Evolutionary conservation across 768 basidiomycete genomes (phyloP).

Genomic region (Cystoderma amianthinum): DNA sequence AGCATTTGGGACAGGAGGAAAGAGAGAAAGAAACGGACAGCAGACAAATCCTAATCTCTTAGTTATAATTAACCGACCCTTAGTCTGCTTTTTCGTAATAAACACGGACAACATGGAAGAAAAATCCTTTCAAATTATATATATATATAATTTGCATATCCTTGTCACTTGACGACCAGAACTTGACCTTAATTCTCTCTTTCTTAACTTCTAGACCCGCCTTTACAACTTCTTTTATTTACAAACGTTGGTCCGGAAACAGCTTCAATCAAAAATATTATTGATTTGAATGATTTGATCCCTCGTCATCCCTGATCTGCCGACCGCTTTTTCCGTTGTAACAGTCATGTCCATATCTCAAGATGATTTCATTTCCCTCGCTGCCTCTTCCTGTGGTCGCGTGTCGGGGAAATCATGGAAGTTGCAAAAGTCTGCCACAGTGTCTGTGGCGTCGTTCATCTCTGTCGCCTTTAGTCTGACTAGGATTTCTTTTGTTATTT

Average conservation of each 20-base stretch:
- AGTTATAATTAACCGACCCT: too few species aligned
- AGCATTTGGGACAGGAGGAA: conserved; percentile 24
- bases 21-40: conserved; percentile 4
- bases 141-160: too few species aligned
- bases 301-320: too few species aligned
- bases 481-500: too few species aligned
- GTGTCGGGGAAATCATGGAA: conserved; percentile 72
- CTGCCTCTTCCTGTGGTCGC: conserved; percentile 58
- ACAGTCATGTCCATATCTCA: not conserved
- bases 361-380: conserved; percentile 27
- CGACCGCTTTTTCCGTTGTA: not conserved
- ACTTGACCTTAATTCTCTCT: too few species aligned
- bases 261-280: not conserved
- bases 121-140: too few species aligned
- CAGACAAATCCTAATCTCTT: not conserved
- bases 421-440: conserved; percentile 36
- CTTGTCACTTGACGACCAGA: too few species aligned
- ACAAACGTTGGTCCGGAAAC: not conserved
- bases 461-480: conserved; percentile 8
- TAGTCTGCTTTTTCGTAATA: not conserved
- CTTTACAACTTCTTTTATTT: too few species aligned
- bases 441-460: conserved; percentile 25
- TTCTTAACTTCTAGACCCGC: too few species aligned
- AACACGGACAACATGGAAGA: conserved; percentile 5
- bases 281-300: too few species aligned